phyloP scores from a whole-genome alignment of 164 flowering plant genomes.

The Macadamia tetraphylla region DNA sequence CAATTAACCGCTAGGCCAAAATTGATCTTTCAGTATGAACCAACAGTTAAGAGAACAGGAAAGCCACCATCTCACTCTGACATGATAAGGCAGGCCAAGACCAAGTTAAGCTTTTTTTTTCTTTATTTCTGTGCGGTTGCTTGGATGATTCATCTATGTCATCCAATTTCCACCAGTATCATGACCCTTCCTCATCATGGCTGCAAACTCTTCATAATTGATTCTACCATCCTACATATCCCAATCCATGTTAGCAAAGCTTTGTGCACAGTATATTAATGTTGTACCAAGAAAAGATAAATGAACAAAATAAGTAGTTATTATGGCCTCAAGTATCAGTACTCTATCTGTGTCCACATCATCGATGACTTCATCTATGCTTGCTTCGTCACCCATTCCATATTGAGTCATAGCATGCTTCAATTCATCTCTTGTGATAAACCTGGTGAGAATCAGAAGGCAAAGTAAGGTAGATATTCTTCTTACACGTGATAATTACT shows the following conservation, averaged over 20 bases:
- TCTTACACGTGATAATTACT: background rate
- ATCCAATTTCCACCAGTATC: constrained; percentile 19
- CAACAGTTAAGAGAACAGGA: background rate
- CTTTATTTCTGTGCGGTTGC: background rate
- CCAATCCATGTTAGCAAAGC: constrained; percentile 3
- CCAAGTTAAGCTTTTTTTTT: background rate
- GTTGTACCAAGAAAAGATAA: background rate
- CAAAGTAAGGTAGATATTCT: background rate
- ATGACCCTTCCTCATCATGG: constrained; percentile 74
- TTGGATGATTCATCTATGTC: constrained; percentile 9
- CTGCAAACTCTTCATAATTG: constrained; percentile 73
- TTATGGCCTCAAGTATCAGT: background rate
- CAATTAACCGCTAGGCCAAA: background rate
- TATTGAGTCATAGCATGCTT: constrained; percentile 64
- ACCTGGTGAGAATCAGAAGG: constrained; percentile 31
- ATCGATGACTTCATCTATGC: constrained; percentile 66
- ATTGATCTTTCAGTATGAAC: background rate
- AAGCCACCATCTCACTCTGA: background rate
- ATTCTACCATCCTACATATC: constrained; percentile 70
- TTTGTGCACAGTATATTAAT: background rate
- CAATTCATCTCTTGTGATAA: constrained; percentile 86
- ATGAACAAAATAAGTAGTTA: background rate
- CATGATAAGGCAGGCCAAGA: background rate
- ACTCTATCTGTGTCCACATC: constrained; percentile 84
- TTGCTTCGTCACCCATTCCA: constrained; percentile 86